Evolutionary conservation across 2,329 filamentous ascomycete species (phyloP), one percentile per base, ranked within the genome.

Genomic region (Verticillium albo-atrum): DNA sequence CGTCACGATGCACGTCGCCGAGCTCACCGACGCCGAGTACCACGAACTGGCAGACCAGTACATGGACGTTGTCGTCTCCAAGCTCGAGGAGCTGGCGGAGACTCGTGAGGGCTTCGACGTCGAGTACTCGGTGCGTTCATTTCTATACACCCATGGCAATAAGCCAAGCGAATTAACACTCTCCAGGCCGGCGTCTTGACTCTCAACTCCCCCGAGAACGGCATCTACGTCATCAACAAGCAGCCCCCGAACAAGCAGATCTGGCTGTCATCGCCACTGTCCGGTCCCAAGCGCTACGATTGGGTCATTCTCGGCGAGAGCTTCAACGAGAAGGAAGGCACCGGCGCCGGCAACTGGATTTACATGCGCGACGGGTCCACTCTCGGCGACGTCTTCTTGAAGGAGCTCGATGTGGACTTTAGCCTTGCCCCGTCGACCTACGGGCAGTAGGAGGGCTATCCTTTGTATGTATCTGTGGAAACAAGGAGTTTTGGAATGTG

Each of bases 201-300:
- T 63, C 81, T 98, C 68, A 81, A 78, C 6, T 85, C 91, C 67
- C 85, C 86, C 1, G 78, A 82, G 14, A 79, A 86, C 56, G 92
- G 93, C 63, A 94, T 86, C 30, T 99, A 96, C 72, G 91, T 99
- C 61, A 84, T 99, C 77, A 99, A 99, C 84, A 99, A 99, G 76
- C 95, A 99, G 75, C 95, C 95, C 0, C 92, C 94, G 23, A 98
- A 97, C 81, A 95, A 92, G 80, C 95, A 90, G 72, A 97, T 99
- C 71, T 99, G 95, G 95, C 86, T 98, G 53, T 95, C 91, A 37
- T 96, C 92, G 51, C 95, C 95, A 4, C 80, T 92, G 58, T 93
- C 91, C 6, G 95, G 95, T 0, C 95, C 95, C 15, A 97, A 97
- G 77, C 88, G 94, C 60, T 99, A 89, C 78, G 93, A 98, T 74